These are phyloP conservation scores for Rhododendron molle DNA, from an alignment of 148 eudicot species.

Conservation along the genomic window DNA sequence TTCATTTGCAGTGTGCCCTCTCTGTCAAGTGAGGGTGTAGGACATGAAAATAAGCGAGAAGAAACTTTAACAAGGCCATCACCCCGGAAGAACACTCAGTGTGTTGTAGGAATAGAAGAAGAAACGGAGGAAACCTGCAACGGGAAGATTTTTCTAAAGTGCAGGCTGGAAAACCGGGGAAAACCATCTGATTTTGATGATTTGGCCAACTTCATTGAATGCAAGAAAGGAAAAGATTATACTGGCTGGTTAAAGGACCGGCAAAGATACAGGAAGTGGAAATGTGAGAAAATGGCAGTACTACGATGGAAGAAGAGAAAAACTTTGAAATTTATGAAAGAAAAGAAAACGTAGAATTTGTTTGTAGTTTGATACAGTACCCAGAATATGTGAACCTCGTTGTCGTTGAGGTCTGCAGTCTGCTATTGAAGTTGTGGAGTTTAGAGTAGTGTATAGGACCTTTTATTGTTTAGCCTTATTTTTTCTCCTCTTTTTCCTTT, in stretches of 20 bases:
- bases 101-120: conserved; percentile 24
- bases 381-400: neutral
- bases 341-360: neutral
- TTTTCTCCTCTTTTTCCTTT: neutral
- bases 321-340: conserved; percentile 31
- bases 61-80: conserved; percentile 15
- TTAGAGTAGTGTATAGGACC: neutral
- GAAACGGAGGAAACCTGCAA: conserved; percentile 40
- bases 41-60: conserved; percentile 9
- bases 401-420: neutral
- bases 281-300: conserved; percentile 28
- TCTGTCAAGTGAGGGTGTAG: neutral
- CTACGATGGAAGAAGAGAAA: conserved; percentile 43
- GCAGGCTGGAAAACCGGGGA: conserved; percentile 9
- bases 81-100: conserved; percentile 1
- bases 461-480: neutral
- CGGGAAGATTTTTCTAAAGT: conserved; percentile 47
- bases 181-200: conserved; percentile 38
- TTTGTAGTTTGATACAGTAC: neutral
- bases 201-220: conserved; percentile 58
- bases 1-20: conserved; percentile 18
- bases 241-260: conserved; percentile 41
- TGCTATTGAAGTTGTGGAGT: neutral
- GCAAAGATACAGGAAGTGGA: conserved; percentile 31
- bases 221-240: conserved; percentile 65